Base-by-base conservation (phyloP, 169 alveolate species). In the Cryptosporidium parvum region DNA sequence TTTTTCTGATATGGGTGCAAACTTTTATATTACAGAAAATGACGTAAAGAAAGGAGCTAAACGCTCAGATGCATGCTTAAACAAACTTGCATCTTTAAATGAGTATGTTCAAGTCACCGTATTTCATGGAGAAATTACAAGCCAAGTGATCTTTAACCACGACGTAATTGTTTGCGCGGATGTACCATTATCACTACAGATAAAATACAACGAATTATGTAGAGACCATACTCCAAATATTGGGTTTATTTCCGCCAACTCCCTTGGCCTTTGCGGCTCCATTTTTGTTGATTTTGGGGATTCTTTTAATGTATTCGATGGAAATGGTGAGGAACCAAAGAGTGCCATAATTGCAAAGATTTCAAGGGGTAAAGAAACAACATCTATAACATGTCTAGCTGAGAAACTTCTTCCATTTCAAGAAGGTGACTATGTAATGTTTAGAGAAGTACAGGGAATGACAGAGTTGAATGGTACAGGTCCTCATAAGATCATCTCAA, bases 361-460 rank as follows among this genome's bases (percentile, higher is more conserved):
- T 10, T 86, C 97, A 31, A 94, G 89, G 65, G 89, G 67, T 68
- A 86, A 69, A 85, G 68, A 31, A 21, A 45, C 61, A 3, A 80
- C 71, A 56, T 94, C 95, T 31, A 96, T 94, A 89, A 75, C 44
- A 70, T 87, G 68, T 94, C 93, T 65, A 96, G 96, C 61, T 16
- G 98, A 96, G 39, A 93, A 94, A 86, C 94, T 97, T 70, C 98
- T 96, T 59, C 96, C 95, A 29, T 98, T 97, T 93, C 97, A 97
- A 69, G 98, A 97, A 59, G 99, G 99, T 35, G 99, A 98, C 89
- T 94, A 80, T 85, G 99, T 98, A 18, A 91, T 94, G 35, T 98
- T 98, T 85, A 93, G 96, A 53, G 99, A 98, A 92, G 97, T 97
- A 5, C 97, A 96, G 87, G 99, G 99, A 56, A 98, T 98, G 99